Evolutionary conservation across 495 filamentous ascomycete species (phyloP), one percentile per base, ranked within the genome.

Genomic region (Aspergillus campestris): DNA sequence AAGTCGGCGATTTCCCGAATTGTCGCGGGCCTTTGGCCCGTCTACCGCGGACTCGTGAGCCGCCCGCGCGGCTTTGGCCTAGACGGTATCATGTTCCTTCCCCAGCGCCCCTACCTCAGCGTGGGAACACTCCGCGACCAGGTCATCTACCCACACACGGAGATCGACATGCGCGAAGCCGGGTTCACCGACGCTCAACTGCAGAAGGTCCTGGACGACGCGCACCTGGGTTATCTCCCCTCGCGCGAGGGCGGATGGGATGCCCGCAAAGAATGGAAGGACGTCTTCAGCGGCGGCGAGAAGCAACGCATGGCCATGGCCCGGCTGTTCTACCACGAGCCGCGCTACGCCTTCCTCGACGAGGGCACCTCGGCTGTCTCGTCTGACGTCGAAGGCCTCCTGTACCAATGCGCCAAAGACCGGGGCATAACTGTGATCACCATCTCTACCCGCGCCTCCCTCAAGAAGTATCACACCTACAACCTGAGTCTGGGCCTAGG

Each of bases 21-120:
- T 27, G 80, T 95, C 7, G 89, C 91, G 1, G 94, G 94, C 11
- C 74, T 99, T 11, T 99, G 94, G 94, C 94, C 94, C 0, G 84
- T 91, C 11, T 99, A 97, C 55, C 86, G 90, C 27, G 92, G 84
- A 15, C 75, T 99, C 6, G 88, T 95, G 29, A 89, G 83, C 43
- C 81, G 87, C 0, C 94, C 94, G 1, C 82, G 91, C 48, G 73
- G 67, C 13, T 75, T 82, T 27, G 92, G 89, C 24, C 71, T 84
- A 47, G 90, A 94, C 44, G 94, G 94, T 34, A 89, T 96, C 65
- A 96, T 99, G 90, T 95, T 97, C 71, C 79, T 97, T 34, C 90
- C 94, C 1, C 94, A 99, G 60, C 77, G 90, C 9, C 89, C 91
- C 0, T 99, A 99, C 58, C 77, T 97, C 13, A 88, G 83, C 59